Percentiles rank a stretch among this genome's conserved stretches.
Evolutionary conservation across 1,284 basidiomycete species (phyloP).

Genomic region (Ganoderma boninense): DNA sequence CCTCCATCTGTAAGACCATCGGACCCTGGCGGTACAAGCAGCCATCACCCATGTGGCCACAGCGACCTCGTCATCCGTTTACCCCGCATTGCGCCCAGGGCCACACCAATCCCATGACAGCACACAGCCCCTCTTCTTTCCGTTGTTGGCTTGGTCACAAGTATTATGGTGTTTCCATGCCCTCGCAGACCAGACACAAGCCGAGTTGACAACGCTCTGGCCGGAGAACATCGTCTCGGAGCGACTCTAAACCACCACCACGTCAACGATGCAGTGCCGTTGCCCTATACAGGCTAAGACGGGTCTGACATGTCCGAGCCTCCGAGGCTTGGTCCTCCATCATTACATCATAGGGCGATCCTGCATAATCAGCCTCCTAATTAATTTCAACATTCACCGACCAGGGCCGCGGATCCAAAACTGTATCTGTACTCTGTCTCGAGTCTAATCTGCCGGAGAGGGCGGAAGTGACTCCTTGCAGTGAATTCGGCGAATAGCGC

Average conservation of each 20-base stretch:
- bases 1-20: neutral
- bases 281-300: neutral
- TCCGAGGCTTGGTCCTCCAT: conserved; percentile 1
- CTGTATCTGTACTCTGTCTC: conserved; percentile 4
- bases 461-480: conserved; percentile 3
- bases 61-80: conserved; percentile 5
- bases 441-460: conserved; percentile 3
- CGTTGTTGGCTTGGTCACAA: neutral
- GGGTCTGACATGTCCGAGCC: neutral
- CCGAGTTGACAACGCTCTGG: neutral
- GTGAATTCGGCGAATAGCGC: neutral
- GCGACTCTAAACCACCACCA: neutral
- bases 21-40: neutral
- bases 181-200: neutral
- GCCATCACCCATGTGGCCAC: conserved; percentile 3
- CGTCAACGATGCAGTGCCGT: neutral
- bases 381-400: neutral
- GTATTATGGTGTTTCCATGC: neutral
- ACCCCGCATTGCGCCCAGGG: neutral
- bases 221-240: neutral
- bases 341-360: conserved; percentile 3
- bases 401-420: neutral
- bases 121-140: neutral
- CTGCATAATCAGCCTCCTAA: conserved; percentile 2
- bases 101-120: neutral